Evolutionary conservation across 1,284 basidiomycete species (phyloP).

Genomic region (Puccinia horiana): DNA sequence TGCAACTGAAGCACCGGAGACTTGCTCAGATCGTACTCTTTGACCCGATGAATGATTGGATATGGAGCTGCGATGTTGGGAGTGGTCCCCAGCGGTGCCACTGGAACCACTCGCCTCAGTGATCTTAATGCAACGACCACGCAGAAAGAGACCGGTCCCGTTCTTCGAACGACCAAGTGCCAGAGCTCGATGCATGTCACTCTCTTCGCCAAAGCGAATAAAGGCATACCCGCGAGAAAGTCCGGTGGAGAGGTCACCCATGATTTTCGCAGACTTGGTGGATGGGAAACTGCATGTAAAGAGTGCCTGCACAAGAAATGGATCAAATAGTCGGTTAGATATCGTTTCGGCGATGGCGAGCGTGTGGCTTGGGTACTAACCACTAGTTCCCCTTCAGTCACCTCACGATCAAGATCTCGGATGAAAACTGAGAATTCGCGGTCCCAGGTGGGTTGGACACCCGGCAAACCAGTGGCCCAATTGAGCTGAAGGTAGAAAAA

Average conservation of each 20-base stretch:
- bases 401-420: conserved; percentile 83
- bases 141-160: conserved; percentile 54
- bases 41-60: background rate
- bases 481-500: conserved; percentile 70
- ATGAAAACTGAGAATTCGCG: conserved; percentile 85
- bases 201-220: conserved; percentile 80
- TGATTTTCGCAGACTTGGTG: conserved; percentile 89
- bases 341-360: background rate
- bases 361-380: conserved; percentile 45
- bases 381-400: conserved; percentile 82
- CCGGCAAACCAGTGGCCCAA: conserved; percentile 69
- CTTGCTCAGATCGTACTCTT: background rate
- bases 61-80: conserved; percentile 28
- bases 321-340: conserved; percentile 6
- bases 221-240: conserved; percentile 87
- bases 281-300: conserved; percentile 80
- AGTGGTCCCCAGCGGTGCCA: conserved; percentile 46
- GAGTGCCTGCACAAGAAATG: conserved; percentile 56
- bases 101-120: conserved; percentile 61
- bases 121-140: conserved; percentile 56
- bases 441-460: conserved; percentile 60
- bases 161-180: conserved; percentile 60
- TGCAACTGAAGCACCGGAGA: background rate
- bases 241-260: conserved; percentile 82
- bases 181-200: conserved; percentile 80